A percentile compares a stretch with the other conserved stretches of the same genome.
phyloP scores from a whole-genome alignment of 2,329 filamentous ascomycete genomes.

The Scedosporium boydii region DNA sequence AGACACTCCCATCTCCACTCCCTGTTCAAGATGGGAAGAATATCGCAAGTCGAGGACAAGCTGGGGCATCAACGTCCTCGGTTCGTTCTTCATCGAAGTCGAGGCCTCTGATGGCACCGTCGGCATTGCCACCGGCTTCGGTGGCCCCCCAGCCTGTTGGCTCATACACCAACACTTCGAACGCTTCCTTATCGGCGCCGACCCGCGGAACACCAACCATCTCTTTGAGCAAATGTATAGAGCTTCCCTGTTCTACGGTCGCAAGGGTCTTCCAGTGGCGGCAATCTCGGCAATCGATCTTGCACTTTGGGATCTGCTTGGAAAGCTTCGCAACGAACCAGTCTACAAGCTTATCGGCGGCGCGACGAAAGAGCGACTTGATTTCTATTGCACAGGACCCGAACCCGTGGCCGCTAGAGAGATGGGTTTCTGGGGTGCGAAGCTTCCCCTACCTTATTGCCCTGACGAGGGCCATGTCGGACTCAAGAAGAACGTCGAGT shows the following conservation, averaged over 20 bases:
- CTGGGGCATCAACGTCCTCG: slow-evolving; percentile 93
- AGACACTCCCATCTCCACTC: slow-evolving; percentile 84
- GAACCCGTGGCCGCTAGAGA: slow-evolving; percentile 69
- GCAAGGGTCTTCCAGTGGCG: slow-evolving; percentile 81
- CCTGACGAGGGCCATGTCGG: slow-evolving; percentile 78
- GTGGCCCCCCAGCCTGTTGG: slow-evolving; percentile 90
- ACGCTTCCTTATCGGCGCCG: slow-evolving; percentile 79
- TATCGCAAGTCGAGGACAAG: slow-evolving; percentile 82
- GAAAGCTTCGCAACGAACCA: slow-evolving; percentile 84
- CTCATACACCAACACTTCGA: slow-evolving; percentile 89
- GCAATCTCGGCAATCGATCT: slow-evolving; percentile 93
- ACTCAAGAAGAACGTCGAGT: slow-evolving; percentile 81
- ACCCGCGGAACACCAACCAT: slow-evolving; percentile 83
- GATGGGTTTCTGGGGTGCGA: slow-evolving; percentile 86
- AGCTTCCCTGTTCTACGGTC: slow-evolving; percentile 90
- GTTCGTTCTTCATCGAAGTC: slow-evolving; percentile 84
- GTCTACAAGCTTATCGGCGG: slow-evolving; percentile 93
- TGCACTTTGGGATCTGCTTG: slow-evolving; percentile 83
- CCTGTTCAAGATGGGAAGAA: slow-evolving; percentile 80
- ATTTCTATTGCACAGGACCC: slow-evolving; percentile 94
- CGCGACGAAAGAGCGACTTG: slow-evolving; percentile 69
- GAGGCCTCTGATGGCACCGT: slow-evolving; percentile 86
- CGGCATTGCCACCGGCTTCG: slow-evolving; percentile 89
- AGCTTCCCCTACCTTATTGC: slow-evolving; percentile 83
- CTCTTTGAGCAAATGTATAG: slow-evolving; percentile 97